phyloP scores from a whole-genome alignment of 352 stramenopile species.

The Globisporangium carolinianum region DNA sequence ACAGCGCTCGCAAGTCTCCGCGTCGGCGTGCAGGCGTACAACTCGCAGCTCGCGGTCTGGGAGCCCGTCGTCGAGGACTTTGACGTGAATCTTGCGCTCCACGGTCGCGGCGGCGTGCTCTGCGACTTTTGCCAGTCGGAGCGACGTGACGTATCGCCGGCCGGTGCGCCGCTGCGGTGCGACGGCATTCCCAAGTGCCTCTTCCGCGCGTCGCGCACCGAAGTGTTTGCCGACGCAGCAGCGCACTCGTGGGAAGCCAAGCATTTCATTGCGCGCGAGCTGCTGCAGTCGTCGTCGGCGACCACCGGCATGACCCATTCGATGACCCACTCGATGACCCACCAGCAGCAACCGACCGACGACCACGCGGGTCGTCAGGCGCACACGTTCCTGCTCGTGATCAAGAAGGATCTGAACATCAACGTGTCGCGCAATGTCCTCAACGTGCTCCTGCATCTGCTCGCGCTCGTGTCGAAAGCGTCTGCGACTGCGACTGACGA shows the following conservation, averaged over 20 bases:
- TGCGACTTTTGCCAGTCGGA: conserved; percentile 80
- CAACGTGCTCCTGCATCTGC: conserved; percentile 77
- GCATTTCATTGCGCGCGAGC: conserved; percentile 79
- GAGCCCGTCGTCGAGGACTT: conserved; percentile 83
- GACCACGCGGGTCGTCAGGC: conserved; percentile 46
- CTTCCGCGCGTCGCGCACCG: conserved; percentile 55
- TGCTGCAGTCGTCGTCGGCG: conserved; percentile 18
- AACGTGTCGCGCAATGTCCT: conserved; percentile 79
- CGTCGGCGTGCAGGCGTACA: conserved; percentile 77
- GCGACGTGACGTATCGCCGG: conserved; percentile 49
- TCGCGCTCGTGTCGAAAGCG: conserved; percentile 64
- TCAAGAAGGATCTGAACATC: conserved; percentile 77
- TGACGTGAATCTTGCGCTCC: conserved; percentile 66
- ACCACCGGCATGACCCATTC: too few relatives aligned
- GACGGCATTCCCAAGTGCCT: conserved; percentile 69
- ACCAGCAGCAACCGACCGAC: conserved; percentile 22
- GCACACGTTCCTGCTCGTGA: conserved; percentile 68
- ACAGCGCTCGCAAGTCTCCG: conserved; percentile 55
- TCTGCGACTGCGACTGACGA: conserved; percentile 36
- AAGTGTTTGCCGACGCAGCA: conserved; percentile 58
- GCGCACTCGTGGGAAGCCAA: conserved; percentile 69
- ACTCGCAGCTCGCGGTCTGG: conserved; percentile 83
- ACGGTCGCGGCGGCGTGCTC: conserved; percentile 56
- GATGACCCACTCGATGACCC: background rate
- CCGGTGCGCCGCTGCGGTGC: conserved; percentile 44